Base-by-base conservation (phyloP, 1,139 yeast species). In the Saccharomyces hybrid region DNA sequence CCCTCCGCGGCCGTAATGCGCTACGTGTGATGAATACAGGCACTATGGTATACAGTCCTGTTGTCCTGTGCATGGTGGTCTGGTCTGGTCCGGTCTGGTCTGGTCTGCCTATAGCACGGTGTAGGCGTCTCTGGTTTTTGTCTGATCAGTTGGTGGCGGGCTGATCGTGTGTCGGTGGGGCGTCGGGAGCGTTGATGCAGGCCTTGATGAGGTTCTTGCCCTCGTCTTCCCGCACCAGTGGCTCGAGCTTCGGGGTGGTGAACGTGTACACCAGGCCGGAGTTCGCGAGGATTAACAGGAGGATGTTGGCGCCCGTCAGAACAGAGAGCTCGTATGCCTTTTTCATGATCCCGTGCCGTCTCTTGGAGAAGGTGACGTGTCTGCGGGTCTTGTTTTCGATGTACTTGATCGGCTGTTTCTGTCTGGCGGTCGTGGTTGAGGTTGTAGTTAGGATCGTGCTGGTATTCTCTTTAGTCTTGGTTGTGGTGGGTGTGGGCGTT, bases 291-390 rank as follows among this genome's bases (percentile, higher is more conserved):
- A 93, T 97, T 64, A 91, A 80, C 58, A 91, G 77, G 63, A 91
- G 79, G 46, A 93, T 97, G 73, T 91, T 97, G 48, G 97, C 91
- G 51, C 99, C 98, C 11, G 98, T 91, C 65, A 91, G 80, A 51
- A 93, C 97, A 23, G 95, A 84, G 63, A 91, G 79, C 71, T 91
- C 99, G 74, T 91, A 91, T 23, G 98, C 98, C 76, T 86, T 91
- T 75, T 91, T 91, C 97, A 93, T 91, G 68, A 91, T 90, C 58
- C 98, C 98, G 42, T 96, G 97, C 73, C 90, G 88, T 73, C 98
- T 87, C 76, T 91, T 93, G 56, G 96, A 88, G 67, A 93, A 93
- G 14, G 99, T 93, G 62, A 93, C 93, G 73, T 93, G 99, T 68
- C 99, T 87, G 71, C 98, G 83, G 28, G 96, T 88, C 74, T 90